Base-by-base conservation (phyloP, 495 filamentous ascomycete genomes). In the Hyphodiscus hymeniophilus region DNA sequence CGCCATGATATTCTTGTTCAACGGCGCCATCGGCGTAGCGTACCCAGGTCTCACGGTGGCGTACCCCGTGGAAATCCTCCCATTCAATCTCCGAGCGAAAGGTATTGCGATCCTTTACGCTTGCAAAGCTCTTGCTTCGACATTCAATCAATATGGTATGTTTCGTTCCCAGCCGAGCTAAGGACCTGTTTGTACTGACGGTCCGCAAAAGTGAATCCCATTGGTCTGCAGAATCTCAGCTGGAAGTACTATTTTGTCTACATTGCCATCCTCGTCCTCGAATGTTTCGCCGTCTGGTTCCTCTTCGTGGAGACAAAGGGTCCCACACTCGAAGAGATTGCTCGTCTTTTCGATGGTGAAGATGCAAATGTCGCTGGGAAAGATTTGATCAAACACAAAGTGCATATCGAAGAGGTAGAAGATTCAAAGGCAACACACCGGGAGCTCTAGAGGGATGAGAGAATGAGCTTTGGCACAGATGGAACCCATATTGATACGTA, bases 61-160 rank as follows among this genome's bases (percentile, higher is more conserved):
- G 3, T 47, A 47, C 18, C 17, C 13, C 43, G 58, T 16, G 45
- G 76, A 79, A 56, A 77, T 79, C 46, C 61, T 77, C n/a, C 76
- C 76, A 0, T 79, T 71, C 60, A 65, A 63, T 20, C 66, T 77
- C 50, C 69, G 75, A 35, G 71, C 74, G 40, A 80, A 78, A 62
- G 50, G 45, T 8, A 24, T 20, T n/a, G 32, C 30, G 11, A 12
- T 38, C 10, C 2, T 34, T 13, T 26, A 32, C 21, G 20, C 33
- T 23, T 61, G 13, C 51, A 54, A 21, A 54, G 67, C 55, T 54
- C 62, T n/a, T 55, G 60, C 43, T 63, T 65, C 57, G 63, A 66
- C 53, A 51, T 43, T 54, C 32, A 48, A 45, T 24, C 45, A 48
- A 18, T 54, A 48, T 40, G 53, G 26, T 28, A 10, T 5, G 26